Base-by-base conservation (phyloP, 805 yeast species). In the Dipodascopsis tothii region DNA sequence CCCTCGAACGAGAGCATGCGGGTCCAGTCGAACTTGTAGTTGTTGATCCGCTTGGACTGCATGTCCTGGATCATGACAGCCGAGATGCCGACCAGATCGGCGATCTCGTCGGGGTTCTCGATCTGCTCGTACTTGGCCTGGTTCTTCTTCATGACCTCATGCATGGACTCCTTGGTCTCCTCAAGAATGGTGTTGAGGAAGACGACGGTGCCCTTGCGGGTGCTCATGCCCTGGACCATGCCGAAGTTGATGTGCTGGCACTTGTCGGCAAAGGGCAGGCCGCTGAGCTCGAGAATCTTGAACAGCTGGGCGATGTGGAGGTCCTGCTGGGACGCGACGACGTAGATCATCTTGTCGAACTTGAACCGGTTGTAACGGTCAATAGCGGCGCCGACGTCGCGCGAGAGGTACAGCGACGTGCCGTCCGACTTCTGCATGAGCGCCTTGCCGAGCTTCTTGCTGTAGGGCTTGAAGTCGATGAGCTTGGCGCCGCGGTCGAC, bases 11-110 rank as follows among this genome's bases (percentile, higher is more conserved):
- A 86, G 36, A 84, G 75, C 96, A 92, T 92, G 72, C 98, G 83
- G 59, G 84, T 86, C 98, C 98, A 92, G 67, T 86, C 84, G 70
- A 92, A 92, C 59, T 81, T 85, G 70, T 92, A 92, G 70, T 92
- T 90, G 72, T 90, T 87, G 67, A 90, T 77, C 67, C 99, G 82
- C 72, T 92, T 92, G 49, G 95, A 80, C 68, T 85, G 94, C 97
- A 92, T 88, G 67, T 92, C 99, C 74, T 92, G 99, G 60, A 92
- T 84, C 95, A 92, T 88, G 49, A 92, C 95, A 4, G 98, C 98
- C 23, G 96, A 82, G 46, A 92, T 83, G 63, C 98, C 99, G 48
- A 92, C 80, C 58, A 86, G 73, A 66, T 92, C 97, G 46, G 98
- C 97, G 60, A 92, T 83, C 63, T 78, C 78, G 48, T 90, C 96